Percentiles rank a stretch among this genome's conserved stretches.
Evolutionary conservation across 352 stramenopile genomes (phyloP).

Genomic region (Chrysophaeum taylorii): DNA sequence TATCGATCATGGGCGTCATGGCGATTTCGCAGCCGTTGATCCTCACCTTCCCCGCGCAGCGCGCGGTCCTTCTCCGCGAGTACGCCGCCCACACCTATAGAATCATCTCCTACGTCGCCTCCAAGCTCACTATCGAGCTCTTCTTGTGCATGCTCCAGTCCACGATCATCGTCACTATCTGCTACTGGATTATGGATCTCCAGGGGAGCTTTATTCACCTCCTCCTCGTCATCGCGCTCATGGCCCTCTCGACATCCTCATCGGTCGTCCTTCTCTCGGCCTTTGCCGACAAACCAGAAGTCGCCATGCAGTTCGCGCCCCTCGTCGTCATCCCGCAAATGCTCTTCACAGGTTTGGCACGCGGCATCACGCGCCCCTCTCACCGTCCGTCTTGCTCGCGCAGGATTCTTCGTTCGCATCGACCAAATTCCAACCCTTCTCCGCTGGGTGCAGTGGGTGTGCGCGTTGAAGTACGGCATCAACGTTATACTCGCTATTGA

Average conservation of each 20-base stretch:
- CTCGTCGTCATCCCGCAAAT: slow-evolving; percentile 60
- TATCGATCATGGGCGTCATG: background rate
- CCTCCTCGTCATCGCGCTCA: slow-evolving; percentile 24
- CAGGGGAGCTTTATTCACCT: slow-evolving; percentile 42
- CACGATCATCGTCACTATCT: slow-evolving; percentile 21
- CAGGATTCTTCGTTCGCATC: slow-evolving; percentile 37
- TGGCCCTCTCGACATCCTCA: slow-evolving; percentile 33
- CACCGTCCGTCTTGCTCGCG: too few relatives aligned
- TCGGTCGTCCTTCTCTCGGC: slow-evolving; percentile 47
- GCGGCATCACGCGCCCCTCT: too few relatives aligned
- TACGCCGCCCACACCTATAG: slow-evolving; percentile 20
- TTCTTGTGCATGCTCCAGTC: background rate
- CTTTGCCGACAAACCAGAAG: slow-evolving; percentile 44
- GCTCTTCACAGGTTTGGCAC: slow-evolving; percentile 55
- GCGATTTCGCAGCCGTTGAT: background rate
- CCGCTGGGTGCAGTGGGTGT: slow-evolving; percentile 52
- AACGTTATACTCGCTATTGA: background rate
- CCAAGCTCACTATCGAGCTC: slow-evolving; percentile 16
- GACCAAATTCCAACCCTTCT: slow-evolving; percentile 32
- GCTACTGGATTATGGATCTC: slow-evolving; percentile 51
- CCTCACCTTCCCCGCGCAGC: slow-evolving; percentile 12
- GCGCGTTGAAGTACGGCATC: slow-evolving; percentile 42
- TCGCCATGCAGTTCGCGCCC: slow-evolving; percentile 43
- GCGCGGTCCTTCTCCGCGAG: slow-evolving; percentile 24
- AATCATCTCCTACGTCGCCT: slow-evolving; percentile 18